phyloP scores from a whole-genome alignment of 352 stramenopile species.

The Globisporangium rhizosaccharum region DNA sequence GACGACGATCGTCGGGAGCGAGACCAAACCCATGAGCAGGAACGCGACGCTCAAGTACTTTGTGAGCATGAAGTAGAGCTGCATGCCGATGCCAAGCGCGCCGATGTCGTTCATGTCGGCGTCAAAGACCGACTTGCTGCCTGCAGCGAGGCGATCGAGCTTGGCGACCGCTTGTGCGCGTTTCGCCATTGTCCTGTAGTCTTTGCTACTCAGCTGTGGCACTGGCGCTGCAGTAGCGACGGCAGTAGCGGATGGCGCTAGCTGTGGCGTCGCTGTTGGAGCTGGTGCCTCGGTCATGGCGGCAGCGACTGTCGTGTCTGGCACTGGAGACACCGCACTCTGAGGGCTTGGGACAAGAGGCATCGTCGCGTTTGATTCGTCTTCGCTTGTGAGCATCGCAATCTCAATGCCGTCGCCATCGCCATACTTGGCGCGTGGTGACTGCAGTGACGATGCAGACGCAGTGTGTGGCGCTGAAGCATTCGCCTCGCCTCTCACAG shows the following conservation, averaged over 20 bases:
- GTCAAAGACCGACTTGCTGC: conserved; percentile 59
- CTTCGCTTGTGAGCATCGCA: conserved; percentile 10
- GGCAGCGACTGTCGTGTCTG: neutral
- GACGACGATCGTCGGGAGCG: conserved; percentile 54
- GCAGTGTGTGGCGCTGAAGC: neutral
- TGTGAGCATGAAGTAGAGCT: conserved; percentile 84
- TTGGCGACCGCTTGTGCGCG: too few species aligned
- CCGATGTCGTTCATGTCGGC: conserved; percentile 70
- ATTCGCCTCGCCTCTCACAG: neutral
- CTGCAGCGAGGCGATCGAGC: conserved; percentile 43
- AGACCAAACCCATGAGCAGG: conserved; percentile 61
- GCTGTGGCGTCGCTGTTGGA: too few species aligned
- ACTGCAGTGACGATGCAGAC: neutral
- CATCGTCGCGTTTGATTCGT: neutral
- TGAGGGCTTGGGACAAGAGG: neutral
- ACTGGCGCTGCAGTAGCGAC: neutral
- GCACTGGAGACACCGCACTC: neutral
- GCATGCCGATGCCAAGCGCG: conserved; percentile 71
- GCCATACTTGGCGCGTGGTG: neutral
- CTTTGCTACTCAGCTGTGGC: conserved; percentile 8
- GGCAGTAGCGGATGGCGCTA: neutral
- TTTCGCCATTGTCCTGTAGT: conserved; percentile 1
- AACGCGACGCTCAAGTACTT: conserved; percentile 69
- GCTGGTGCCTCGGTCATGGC: neutral
- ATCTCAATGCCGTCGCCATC: conserved; percentile 8